Percentiles rank a stretch among this genome's conserved stretches.
Conservation (phyloP, 164 flowering plant species). For the Annona squamosa region DNA sequence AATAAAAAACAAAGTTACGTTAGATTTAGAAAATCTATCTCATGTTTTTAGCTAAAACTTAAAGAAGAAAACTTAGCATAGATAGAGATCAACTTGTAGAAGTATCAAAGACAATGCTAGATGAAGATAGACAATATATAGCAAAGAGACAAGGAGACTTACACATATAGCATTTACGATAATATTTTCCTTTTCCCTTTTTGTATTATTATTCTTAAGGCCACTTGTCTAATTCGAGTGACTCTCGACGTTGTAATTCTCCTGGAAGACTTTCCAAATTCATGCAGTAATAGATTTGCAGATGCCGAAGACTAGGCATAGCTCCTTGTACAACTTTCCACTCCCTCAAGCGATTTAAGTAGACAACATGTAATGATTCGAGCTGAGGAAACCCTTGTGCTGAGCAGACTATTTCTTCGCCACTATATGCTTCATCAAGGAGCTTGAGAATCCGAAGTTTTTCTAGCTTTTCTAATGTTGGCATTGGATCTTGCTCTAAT, state of each 20-base stretch:
- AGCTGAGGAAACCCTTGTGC: background rate
- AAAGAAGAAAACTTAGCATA: no score
- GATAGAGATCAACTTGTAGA: no score
- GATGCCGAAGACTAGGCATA: background rate
- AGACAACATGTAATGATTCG: background rate
- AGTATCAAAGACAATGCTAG: no score
- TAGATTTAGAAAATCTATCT: no score
- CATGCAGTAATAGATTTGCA: fast-evolving
- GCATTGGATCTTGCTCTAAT: background rate
- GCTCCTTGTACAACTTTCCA: slow-evolving; percentile 1
- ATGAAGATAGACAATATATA: no score
- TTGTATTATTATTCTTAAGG: no score
- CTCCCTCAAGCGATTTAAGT: background rate
- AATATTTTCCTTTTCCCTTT: no score
- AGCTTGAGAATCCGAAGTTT: background rate
- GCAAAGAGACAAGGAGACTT: no score
- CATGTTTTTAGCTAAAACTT: no score
- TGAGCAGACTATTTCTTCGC: background rate
- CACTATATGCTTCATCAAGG: background rate
- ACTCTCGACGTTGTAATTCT: background rate
- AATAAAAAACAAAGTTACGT: no score
- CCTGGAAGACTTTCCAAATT: background rate
- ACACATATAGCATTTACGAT: no score
- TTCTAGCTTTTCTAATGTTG: background rate
- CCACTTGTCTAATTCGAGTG: no score